Conservation (phyloP, 805 yeast species). For the Cyberlindnera saturnus region DNA sequence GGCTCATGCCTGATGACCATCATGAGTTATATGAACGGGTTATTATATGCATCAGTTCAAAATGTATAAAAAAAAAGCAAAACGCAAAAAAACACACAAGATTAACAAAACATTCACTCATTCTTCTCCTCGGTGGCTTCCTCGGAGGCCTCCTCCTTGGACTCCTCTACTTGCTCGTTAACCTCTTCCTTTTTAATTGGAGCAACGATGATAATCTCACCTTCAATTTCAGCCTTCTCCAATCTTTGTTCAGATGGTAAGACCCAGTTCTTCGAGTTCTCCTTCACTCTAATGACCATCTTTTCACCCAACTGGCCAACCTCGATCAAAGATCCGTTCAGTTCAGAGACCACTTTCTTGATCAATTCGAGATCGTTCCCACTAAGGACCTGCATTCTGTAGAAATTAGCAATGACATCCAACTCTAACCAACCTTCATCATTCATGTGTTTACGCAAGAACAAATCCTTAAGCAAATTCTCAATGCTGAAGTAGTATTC, state of each 20-base stretch:
- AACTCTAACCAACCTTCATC: slow-evolving; percentile 67
- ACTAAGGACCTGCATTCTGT: slow-evolving; percentile 65
- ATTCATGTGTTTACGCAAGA: slow-evolving; percentile 76
- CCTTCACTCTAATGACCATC: slow-evolving; percentile 53
- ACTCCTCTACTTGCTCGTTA: slow-evolving; percentile 17
- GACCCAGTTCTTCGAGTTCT: slow-evolving; percentile 63
- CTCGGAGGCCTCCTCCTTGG: slow-evolving; percentile 9
- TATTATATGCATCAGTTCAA: too few relatives aligned
- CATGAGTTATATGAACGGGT: too few relatives aligned
- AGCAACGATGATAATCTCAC: slow-evolving; percentile 18
- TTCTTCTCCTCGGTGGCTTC: too few relatives aligned
- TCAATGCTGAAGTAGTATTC: slow-evolving; percentile 89
- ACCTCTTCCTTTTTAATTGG: slow-evolving; percentile 9
- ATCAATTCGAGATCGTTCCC: slow-evolving; percentile 49
- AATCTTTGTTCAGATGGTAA: slow-evolving; percentile 47
- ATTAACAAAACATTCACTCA: too few relatives aligned
- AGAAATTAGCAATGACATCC: slow-evolving; percentile 57
- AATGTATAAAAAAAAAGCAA: too few relatives aligned
- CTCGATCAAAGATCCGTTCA: slow-evolving; percentile 31
- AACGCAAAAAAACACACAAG: too few relatives aligned
- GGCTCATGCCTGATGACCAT: too few relatives aligned
- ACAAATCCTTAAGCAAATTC: slow-evolving; percentile 80
- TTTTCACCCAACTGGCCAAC: slow-evolving; percentile 36
- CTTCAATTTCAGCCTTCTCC: slow-evolving; percentile 40
- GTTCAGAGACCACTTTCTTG: slow-evolving; percentile 48